Base-by-base conservation (phyloP, 345 rosid species). In the Camelina laxa region DNA sequence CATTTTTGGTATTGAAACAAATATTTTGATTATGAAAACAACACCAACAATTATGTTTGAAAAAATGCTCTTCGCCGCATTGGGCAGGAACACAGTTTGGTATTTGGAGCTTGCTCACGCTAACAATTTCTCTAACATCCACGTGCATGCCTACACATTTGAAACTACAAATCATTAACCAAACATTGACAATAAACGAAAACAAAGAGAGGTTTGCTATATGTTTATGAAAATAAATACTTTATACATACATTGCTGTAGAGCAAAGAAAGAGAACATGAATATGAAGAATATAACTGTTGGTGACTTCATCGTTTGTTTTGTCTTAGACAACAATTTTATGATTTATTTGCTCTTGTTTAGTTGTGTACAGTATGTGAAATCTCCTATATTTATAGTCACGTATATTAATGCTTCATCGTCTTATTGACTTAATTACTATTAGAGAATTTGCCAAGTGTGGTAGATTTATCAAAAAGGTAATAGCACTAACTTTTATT, bases 261-360 rank as follows among this genome's bases (percentile, higher is more conserved):
- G 31, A 65, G 60, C 51, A 58, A 73, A 19, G 63, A 73, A 1
- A 16, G 63, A 73, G 36, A 64, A 1, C 24, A 73, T n/a, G 70
- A 73, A 19, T 19, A 73, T 63, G 70, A 45, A 73, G 20, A 63
- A n/a, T 33, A 73, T 24, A 64, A 13, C 4, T 64, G 24, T 42
- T 5, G 54, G 53, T 31, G 56, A 42, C 3, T 36, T 66, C 78
- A 74, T 74, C 49, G 19, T 42, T 73, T 42, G 62, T 62, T 61
- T 53, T 33, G 30, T 42, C 36, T 53, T 62, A 17, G 12, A 11
- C n/a, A 15, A 38, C 1, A 41, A n/a, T 24, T 30, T 55, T 68
- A 4, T 41, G 7, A 14, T 50, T 27, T 49, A 21, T 19, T 33
- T 15, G 31, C 36, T 44, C 12, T 65, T 24, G 2, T 48, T 49